These are phyloP conservation scores for Salix viminalis DNA, from an alignment of 345 rosid species.

Conservation along the genomic window DNA sequence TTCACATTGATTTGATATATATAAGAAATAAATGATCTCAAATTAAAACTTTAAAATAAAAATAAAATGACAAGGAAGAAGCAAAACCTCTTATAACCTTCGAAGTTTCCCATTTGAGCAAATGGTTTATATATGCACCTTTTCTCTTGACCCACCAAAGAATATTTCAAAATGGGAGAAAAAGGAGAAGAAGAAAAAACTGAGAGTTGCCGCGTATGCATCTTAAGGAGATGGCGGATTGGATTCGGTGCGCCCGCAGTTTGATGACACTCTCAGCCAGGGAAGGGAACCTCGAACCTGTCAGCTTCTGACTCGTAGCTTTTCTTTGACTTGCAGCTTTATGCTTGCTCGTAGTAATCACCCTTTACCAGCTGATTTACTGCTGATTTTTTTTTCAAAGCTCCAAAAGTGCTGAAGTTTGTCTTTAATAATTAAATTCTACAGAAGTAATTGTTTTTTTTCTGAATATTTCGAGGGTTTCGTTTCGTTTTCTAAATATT, in stretches of 20 bases:
- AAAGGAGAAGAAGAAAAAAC: neutral
- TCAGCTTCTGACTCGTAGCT: neutral
- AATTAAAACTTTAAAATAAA: too few species aligned
- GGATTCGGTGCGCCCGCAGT: conserved; percentile 3
- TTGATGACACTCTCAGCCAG: too few species aligned
- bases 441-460: neutral
- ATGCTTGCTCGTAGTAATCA: neutral
- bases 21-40: too few species aligned
- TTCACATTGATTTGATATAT: too few species aligned
- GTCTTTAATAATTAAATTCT: neutral
- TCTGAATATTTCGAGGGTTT: too few species aligned
- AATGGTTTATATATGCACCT: neutral
- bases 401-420: neutral
- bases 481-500: too few species aligned
- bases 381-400: neutral
- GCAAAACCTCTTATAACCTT: too few species aligned
- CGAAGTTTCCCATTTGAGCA: neutral
- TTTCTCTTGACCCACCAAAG: neutral
- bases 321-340: neutral
- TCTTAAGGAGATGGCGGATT: too few species aligned
- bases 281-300: too few species aligned
- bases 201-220: neutral
- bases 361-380: neutral
- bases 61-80: too few species aligned
- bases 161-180: neutral